Evolutionary conservation across 345 rosid genomes (phyloP).

Genomic region (Euphorbia peplus): DNA sequence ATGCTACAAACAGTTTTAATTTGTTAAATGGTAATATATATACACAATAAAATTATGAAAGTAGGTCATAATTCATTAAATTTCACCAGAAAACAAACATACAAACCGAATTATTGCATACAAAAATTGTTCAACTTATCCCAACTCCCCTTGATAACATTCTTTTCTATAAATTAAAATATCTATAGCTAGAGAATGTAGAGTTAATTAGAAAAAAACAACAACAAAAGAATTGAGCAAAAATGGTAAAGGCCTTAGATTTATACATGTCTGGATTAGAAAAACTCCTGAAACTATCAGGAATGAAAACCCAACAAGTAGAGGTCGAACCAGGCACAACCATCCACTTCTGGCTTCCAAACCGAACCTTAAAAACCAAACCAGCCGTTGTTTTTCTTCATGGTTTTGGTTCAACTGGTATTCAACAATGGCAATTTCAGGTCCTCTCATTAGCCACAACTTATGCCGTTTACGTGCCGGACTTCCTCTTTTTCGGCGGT

Average conservation of each 20-base stretch:
- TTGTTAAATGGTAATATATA: no score
- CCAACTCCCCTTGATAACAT: no score
- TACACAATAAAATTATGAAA: no score
- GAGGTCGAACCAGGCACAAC: slow-evolving; percentile 16
- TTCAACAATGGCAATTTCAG: slow-evolving; percentile 45
- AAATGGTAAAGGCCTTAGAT: not conserved
- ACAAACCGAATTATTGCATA: no score
- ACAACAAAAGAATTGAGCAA: no score
- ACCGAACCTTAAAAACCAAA: slow-evolving; percentile 4
- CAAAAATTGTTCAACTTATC: no score
- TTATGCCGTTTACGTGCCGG: slow-evolving; percentile 44
- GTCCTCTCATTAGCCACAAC: slow-evolving; percentile 26
- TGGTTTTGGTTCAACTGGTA: slow-evolving; percentile 32
- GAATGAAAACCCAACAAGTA: slow-evolving; percentile 7
- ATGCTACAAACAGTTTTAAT: no score
- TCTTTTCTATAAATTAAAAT: no score
- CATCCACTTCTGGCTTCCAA: slow-evolving; percentile 22
- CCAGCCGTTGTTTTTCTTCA: slow-evolving; percentile 43
- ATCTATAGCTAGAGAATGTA: no score
- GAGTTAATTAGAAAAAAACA: not conserved
- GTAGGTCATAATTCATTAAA: no score
- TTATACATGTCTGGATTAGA: slow-evolving; percentile 2
- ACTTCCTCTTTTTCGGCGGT: slow-evolving; percentile 45
- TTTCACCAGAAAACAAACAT: no score
- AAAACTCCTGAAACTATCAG: not conserved